A percentile compares a stretch with the other conserved stretches of the same genome.
These are phyloP conservation scores for Lizonia empirigonia DNA, from an alignment of 2,329 filamentous ascomycete species.

Conservation along the genomic window DNA sequence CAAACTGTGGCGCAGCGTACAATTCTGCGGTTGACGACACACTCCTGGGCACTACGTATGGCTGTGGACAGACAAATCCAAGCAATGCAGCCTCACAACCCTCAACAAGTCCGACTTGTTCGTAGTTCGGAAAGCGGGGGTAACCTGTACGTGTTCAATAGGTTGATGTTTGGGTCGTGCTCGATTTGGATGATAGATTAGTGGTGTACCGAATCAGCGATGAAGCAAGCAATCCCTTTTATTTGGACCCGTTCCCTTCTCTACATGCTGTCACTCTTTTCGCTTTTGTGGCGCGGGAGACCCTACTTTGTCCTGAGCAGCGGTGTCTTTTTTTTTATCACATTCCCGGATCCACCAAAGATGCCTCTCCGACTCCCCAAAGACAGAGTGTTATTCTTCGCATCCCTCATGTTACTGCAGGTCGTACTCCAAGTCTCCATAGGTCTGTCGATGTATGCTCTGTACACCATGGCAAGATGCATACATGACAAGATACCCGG, in stretches of 20 bases:
- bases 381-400: background rate
- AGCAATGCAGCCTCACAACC: constrained; percentile 31
- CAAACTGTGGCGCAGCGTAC: constrained; percentile 56
- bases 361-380: background rate
- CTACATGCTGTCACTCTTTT: too few relatives aligned
- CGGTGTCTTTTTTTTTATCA: background rate
- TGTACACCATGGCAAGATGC: background rate
- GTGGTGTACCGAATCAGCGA: background rate
- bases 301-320: background rate
- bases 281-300: background rate
- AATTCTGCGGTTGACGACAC: constrained; percentile 54
- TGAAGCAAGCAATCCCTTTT: background rate
- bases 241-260: background rate
- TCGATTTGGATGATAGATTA: background rate
- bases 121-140: background rate
- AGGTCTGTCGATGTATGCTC: background rate
- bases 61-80: constrained; percentile 42
- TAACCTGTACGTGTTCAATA: background rate
- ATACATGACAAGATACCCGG: background rate
- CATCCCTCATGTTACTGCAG: background rate
- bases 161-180: background rate
- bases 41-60: constrained; percentile 39
- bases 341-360: background rate
- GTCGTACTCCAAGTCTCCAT: background rate
- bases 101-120: constrained; percentile 47